These are phyloP conservation scores for Fraxinus ornus DNA, from an alignment of 305 asterid genomes.

Conservation along the genomic window DNA sequence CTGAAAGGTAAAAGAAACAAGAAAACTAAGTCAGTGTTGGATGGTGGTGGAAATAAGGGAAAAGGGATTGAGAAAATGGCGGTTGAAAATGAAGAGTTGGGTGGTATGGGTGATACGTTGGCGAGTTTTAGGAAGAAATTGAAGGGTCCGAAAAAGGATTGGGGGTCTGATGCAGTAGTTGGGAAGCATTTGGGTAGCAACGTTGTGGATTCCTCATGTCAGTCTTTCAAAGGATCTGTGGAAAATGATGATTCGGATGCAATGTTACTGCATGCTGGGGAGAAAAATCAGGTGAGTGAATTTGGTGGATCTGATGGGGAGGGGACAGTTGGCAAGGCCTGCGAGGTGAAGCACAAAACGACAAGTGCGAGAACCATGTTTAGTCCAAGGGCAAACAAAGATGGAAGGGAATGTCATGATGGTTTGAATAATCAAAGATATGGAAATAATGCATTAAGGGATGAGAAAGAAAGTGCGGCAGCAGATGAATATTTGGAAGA, in stretches of 20 bases:
- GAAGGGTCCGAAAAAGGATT: slow-evolving; percentile 69
- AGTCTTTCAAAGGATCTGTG: slow-evolving; percentile 31
- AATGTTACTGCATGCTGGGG: slow-evolving; percentile 31
- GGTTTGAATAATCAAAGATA: slow-evolving; percentile 27
- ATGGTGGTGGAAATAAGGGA: slow-evolving; percentile 41
- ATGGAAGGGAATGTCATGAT: slow-evolving; percentile 29
- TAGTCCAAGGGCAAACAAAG: slow-evolving; percentile 28
- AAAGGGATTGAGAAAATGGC: slow-evolving; percentile 41
- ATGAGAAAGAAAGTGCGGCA: slow-evolving; percentile 36
- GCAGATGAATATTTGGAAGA: slow-evolving; percentile 58
- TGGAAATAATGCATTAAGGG: slow-evolving; percentile 22
- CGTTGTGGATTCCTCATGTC: slow-evolving; percentile 31
- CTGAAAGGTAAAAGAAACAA: slow-evolving; percentile 59
- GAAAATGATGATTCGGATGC: slow-evolving; percentile 31
- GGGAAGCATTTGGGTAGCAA: slow-evolving; percentile 31
- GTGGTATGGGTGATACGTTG: slow-evolving; percentile 88
- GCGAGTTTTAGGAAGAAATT: slow-evolving; percentile 84
- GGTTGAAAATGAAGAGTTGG: slow-evolving; percentile 52
- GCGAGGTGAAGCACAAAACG: slow-evolving; percentile 34
- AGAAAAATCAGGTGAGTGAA: slow-evolving; percentile 29
- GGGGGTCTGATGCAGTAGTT: slow-evolving; percentile 35
- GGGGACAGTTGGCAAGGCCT: slow-evolving; percentile 32
- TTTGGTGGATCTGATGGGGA: slow-evolving; percentile 38
- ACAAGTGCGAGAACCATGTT: slow-evolving; percentile 46
- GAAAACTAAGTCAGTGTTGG: slow-evolving; percentile 50